phyloP scores from a whole-genome alignment of 2,329 filamentous ascomycete genomes.

The Keithomyces neogunnii region DNA sequence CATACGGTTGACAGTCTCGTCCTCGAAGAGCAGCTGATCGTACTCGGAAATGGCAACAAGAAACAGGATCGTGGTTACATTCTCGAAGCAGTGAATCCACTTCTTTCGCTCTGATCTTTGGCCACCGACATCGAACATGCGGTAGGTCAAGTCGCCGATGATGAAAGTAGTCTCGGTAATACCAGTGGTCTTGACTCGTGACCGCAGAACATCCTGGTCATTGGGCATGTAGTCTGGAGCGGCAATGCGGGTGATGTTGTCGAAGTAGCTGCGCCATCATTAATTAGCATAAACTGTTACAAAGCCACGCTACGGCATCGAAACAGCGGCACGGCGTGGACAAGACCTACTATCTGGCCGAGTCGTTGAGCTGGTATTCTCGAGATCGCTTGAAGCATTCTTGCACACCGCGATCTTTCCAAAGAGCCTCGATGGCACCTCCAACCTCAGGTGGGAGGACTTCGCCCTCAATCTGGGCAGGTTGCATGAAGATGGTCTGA shows the following conservation, averaged over 20 bases:
- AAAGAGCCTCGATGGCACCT: constrained; percentile 82
- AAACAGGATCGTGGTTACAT: constrained; percentile 94
- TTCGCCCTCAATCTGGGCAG: constrained; percentile 91
- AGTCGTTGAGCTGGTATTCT: constrained; percentile 95
- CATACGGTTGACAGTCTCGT: constrained; percentile 94
- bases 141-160: constrained; percentile 83
- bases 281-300: constrained; percentile 21
- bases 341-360: constrained; percentile 71
- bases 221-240: constrained; percentile 90
- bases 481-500: constrained; percentile 98
- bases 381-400: constrained; percentile 92
- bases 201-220: constrained; percentile 90
- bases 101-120: constrained; percentile 92
- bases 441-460: constrained; percentile 91
- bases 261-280: constrained; percentile 67
- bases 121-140: constrained; percentile 93
- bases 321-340: background rate
- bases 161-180: constrained; percentile 96
- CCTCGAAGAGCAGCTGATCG: constrained; percentile 91
- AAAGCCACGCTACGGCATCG: background rate
- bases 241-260: constrained; percentile 85
- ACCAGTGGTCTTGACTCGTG: constrained; percentile 82
- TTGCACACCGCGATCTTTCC: constrained; percentile 88
- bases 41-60: constrained; percentile 95
- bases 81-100: constrained; percentile 97